Conservation (phyloP, 306 rosid genomes). For the Vicia villosa region DNA sequence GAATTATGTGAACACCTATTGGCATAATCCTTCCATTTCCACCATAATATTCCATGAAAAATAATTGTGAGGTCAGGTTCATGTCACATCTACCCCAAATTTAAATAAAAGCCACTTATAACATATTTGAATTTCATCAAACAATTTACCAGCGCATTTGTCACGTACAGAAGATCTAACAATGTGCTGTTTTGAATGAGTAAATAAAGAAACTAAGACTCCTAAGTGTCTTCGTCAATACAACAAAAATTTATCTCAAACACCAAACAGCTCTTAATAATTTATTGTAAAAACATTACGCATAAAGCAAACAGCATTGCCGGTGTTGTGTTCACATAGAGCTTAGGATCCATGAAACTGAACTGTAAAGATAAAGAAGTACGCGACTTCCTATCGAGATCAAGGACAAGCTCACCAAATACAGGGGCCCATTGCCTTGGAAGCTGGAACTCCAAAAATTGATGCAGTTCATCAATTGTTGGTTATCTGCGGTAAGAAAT, state of each 20-base stretch:
- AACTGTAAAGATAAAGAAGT: constrained; percentile 69
- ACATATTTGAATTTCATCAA: too few relatives aligned
- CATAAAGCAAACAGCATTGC: constrained; percentile 46
- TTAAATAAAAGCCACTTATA: too few relatives aligned
- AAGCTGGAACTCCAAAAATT: constrained; percentile 79
- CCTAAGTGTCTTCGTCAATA: constrained; percentile 7
- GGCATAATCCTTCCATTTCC: too few relatives aligned
- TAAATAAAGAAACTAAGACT: constrained; percentile 20
- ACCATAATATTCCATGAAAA: too few relatives aligned
- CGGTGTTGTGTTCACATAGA: constrained; percentile 69
- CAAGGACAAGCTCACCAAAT: too few relatives aligned
- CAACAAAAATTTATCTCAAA: background rate
- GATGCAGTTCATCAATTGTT: constrained; percentile 66
- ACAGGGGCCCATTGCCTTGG: too few relatives aligned
- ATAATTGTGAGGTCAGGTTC: too few relatives aligned
- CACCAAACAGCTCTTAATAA: background rate
- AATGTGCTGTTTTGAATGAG: constrained; percentile 1
- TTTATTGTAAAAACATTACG: background rate
- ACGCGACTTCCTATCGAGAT: constrained; percentile 62
- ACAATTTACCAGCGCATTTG: background rate
- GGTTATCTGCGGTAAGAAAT: constrained; percentile 64
- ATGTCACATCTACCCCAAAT: too few relatives aligned
- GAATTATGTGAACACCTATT: too few relatives aligned
- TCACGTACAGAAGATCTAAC: constrained; percentile 12
- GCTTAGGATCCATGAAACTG: constrained; percentile 94